Evolutionary conservation across 441 rosid genomes (phyloP).

Genomic region (Rhodomyrtus psidioides): DNA sequence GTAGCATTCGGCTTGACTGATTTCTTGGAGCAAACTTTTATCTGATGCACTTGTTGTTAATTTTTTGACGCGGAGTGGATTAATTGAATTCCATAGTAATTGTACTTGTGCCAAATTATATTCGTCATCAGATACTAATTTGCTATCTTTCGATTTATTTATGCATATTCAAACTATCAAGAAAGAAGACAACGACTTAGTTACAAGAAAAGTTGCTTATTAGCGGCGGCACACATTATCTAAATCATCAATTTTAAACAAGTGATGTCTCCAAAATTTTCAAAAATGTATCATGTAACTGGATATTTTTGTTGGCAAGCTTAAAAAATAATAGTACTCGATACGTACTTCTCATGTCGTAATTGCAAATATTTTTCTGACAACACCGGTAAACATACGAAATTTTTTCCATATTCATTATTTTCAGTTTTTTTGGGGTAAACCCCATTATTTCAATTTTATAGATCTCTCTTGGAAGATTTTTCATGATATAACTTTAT

Average conservation of each 20-base stretch:
- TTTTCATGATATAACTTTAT: neutral
- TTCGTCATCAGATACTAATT: neutral
- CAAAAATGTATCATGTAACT: fast-evolving
- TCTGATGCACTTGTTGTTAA: too few species aligned
- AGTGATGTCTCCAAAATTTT: neutral
- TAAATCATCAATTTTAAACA: neutral
- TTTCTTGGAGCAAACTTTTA: too few species aligned
- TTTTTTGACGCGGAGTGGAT: neutral
- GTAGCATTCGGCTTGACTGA: too few species aligned
- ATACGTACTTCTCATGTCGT: neutral
- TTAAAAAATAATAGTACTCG: neutral
- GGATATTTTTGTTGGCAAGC: fast-evolving
- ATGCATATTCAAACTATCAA: neutral
- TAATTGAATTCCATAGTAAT: neutral
- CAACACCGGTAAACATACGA: neutral
- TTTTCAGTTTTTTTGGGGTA: neutral
- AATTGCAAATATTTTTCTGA: fast-evolving
- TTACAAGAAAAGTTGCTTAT: fast-evolving
- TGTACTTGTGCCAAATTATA: neutral
- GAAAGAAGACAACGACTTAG: neutral
- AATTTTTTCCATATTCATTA: neutral
- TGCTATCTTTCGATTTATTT: neutral
- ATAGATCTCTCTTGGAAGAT: fast-evolving
- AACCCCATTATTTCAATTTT: too few species aligned
- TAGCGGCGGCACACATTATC: neutral